Base-by-base conservation (phyloP, 805 yeast genomes). In the Saturnispora mendoncae region DNA sequence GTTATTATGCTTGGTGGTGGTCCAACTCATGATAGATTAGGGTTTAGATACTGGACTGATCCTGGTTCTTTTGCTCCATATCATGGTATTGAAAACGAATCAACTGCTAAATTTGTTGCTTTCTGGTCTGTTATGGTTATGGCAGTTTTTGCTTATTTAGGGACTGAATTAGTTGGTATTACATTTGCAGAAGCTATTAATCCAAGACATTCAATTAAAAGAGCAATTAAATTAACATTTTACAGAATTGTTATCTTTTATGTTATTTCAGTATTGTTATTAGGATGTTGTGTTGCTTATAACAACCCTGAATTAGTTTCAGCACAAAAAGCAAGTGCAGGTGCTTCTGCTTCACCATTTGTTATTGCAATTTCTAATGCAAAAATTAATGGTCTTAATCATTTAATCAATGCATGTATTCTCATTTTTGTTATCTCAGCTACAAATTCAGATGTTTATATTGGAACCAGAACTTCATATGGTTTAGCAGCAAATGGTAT, bases 291-390 rank as follows among this genome's bases (percentile, higher is more conserved):
- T 52, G 81, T 74, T 41, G 70, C 78, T 15, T 68, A 71, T 43
- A 66, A 65, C 42, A 75, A 74, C 52, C 64, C 66, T 13, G 52
- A 55, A 29, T 62, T 67, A 35, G 46, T 69, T 37, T 54, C 59
- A 41, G 77, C 78, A 13, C 69, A 75, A 14, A 46, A 35, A 19
- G 69, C 76, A 38, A 41, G 62, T n/a, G 62, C 74, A 2, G 64
- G 69, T 32, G 86, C 88, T 2, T 71, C 80, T 31, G 87, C 90
- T 17, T 81, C 92, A 13, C 94, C 95, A 30, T 84, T 84, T 53
- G 88, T 84, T 40, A 78, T 84, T 54, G 95, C 94, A 36, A 79
- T 84, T 53, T 72, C 72, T 47, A 72, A 71, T 50, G 83, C 86
- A 14, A 60, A 68, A 15, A 83, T 84, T 47, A 52, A 57, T 7